Percentiles rank a stretch among this genome's conserved stretches.
Evolutionary conservation across 2,329 filamentous ascomycete genomes (phyloP).

Genomic region (Emericellopsis atlantica): DNA sequence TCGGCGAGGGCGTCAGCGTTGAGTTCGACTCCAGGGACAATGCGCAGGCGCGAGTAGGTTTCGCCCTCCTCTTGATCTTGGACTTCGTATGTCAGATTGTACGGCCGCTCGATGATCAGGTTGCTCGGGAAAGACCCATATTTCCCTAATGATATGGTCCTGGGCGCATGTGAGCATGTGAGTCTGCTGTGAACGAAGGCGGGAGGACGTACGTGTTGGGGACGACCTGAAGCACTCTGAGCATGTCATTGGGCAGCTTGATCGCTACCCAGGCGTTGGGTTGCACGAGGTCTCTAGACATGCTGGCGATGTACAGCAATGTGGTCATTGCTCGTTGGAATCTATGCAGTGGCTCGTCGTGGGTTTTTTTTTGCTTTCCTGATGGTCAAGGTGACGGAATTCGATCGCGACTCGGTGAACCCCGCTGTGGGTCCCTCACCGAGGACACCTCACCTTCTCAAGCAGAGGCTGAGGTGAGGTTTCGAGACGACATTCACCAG

Average conservation of each 20-base stretch:
- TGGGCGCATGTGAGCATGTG: constrained; percentile 24
- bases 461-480: too few species aligned
- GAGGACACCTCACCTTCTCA: too few species aligned
- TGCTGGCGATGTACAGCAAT: constrained; percentile 2
- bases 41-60: constrained; percentile 55
- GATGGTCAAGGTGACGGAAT: neutral
- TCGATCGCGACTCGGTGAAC: neutral
- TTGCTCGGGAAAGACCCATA: constrained; percentile 86
- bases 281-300: constrained; percentile 23
- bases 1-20: constrained; percentile 63
- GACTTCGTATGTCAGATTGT: constrained; percentile 83
- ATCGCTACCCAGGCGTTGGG: constrained; percentile 49
- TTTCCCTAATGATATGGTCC: constrained; percentile 80
- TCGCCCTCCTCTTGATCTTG: constrained; percentile 56
- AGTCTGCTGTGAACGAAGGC: neutral
- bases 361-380: neutral
- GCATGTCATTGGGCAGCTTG: constrained; percentile 44
- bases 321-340: neutral
- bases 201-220: constrained; percentile 42
- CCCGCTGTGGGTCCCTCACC: neutral
- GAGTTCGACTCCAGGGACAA: constrained; percentile 70
- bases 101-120: constrained; percentile 80
- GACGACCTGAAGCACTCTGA: constrained; percentile 42
- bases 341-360: neutral
- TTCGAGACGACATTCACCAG: too few species aligned